Conservation (phyloP, 208 protist species). For the Crithidia expoeki region DNA sequence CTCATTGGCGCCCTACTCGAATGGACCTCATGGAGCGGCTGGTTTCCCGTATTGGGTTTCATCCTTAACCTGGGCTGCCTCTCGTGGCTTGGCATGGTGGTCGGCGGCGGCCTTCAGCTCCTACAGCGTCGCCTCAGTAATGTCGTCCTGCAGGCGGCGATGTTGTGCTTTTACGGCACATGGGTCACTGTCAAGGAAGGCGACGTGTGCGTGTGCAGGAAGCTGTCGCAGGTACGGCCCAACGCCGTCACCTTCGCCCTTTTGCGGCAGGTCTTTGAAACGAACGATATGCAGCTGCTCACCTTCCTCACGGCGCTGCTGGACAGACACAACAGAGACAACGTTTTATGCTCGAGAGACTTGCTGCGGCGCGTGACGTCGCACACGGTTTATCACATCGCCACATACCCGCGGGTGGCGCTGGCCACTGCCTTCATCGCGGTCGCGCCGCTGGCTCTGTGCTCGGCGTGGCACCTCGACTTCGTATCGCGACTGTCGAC, state of each 20-base stretch:
- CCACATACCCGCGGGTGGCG: constrained; percentile 7
- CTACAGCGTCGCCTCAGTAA: neutral
- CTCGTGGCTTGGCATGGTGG: neutral
- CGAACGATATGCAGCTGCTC: constrained; percentile 1
- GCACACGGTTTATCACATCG: constrained; percentile 5
- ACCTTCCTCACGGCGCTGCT: constrained; percentile 3
- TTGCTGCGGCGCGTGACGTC: constrained; percentile 15
- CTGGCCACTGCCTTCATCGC: neutral
- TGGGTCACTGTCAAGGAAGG: constrained; percentile 10
- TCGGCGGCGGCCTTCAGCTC: constrained; percentile 4
- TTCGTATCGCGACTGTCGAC: constrained; percentile 11
- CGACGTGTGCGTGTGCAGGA: constrained; percentile 14
- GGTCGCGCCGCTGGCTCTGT: constrained; percentile 12
- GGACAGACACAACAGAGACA: neutral
- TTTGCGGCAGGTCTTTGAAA: neutral
- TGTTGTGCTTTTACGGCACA: constrained; percentile 28
- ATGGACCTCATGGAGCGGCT: constrained; percentile 13
- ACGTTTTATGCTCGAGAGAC: neutral
- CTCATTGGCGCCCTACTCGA: constrained; percentile 20
- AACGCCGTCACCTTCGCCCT: neutral
- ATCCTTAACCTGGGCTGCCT: constrained; percentile 6
- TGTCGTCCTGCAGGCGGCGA: neutral
- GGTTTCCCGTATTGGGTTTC: constrained; percentile 17
- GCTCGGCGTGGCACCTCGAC: constrained; percentile 24
- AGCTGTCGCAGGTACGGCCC: constrained; percentile 1